These are phyloP conservation scores for Volvox carteri DNA, from an alignment of 163 green algal genomes.

Conservation along the genomic window DNA sequence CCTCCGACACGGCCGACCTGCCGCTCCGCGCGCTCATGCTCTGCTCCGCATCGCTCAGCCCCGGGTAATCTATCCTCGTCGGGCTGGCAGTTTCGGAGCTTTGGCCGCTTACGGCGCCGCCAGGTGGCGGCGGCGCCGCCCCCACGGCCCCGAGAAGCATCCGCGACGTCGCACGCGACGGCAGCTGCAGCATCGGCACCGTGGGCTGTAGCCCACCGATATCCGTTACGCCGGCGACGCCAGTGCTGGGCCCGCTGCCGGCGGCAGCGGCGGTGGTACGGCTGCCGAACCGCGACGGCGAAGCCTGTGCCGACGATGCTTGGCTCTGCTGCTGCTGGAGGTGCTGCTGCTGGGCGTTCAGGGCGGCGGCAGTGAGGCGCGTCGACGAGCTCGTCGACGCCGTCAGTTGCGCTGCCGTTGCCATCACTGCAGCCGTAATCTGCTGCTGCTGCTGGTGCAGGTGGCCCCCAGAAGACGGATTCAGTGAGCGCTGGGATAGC, in stretches of 20 bases:
- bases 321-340: slow-evolving; percentile 14
- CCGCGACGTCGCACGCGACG: not conserved
- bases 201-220: not conserved
- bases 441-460: slow-evolving; percentile 5
- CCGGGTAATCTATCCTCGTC: not conserved
- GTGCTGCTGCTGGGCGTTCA: slow-evolving; percentile 36
- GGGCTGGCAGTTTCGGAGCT: slow-evolving; percentile 15
- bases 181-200: slow-evolving; percentile 20
- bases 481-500: slow-evolving; percentile 14
- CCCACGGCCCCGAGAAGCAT: not conserved
- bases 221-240: not conserved
- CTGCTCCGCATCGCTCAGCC: not conserved
- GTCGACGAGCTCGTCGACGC: not conserved
- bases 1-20: slow-evolving; percentile 5
- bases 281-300: not conserved
- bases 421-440: too few relatives aligned
- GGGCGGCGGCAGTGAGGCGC: not conserved
- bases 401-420: not conserved
- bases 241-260: not conserved
- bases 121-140: not conserved
- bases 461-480: not conserved
- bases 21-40: slow-evolving; percentile 15
- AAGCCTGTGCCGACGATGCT: not conserved
- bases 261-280: not conserved
- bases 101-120: slow-evolving; percentile 13